A percentile compares a stretch with the other conserved stretches of the same genome.
phyloP scores from a whole-genome alignment of 441 rosid species.

The Omphalea diandra region DNA sequence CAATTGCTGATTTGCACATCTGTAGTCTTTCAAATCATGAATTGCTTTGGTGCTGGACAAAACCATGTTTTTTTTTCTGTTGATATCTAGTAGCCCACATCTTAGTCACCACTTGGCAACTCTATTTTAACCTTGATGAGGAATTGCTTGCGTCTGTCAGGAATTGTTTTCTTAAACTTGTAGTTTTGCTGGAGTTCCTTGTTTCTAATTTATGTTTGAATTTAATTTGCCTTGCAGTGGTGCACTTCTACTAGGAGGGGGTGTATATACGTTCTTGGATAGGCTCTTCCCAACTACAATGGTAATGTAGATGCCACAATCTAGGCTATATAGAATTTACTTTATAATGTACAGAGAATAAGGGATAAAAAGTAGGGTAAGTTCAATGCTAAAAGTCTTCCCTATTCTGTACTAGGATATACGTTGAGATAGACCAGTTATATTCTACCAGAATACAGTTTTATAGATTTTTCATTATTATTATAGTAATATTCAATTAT shows the following conservation, averaged over 20 bases:
- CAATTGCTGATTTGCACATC: background rate
- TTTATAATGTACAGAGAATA: conserved; percentile 4
- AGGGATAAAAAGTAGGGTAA: background rate
- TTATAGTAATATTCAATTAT: no score
- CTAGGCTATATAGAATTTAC: background rate
- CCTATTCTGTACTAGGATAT: background rate
- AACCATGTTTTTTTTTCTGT: background rate
- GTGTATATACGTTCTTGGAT: conserved; percentile 92
- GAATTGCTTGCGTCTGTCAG: background rate
- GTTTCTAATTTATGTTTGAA: conserved; percentile 10
- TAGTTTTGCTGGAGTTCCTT: background rate
- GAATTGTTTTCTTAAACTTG: background rate
- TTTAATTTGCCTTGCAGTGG: conserved; percentile 48
- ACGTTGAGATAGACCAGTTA: background rate
- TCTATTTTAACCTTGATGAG: background rate
- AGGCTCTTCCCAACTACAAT: conserved; percentile 78
- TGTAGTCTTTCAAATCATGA: background rate
- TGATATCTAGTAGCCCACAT: background rate
- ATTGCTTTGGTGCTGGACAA: background rate
- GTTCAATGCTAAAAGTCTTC: no score
- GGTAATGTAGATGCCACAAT: conserved; percentile 53
- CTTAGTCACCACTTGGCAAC: background rate
- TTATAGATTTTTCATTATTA: background rate
- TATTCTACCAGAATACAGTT: background rate
- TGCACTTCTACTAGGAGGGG: conserved; percentile 88